Evolutionary conservation across 495 filamentous ascomycete species (phyloP).

Genomic region (Podospora pseudoanserina): DNA sequence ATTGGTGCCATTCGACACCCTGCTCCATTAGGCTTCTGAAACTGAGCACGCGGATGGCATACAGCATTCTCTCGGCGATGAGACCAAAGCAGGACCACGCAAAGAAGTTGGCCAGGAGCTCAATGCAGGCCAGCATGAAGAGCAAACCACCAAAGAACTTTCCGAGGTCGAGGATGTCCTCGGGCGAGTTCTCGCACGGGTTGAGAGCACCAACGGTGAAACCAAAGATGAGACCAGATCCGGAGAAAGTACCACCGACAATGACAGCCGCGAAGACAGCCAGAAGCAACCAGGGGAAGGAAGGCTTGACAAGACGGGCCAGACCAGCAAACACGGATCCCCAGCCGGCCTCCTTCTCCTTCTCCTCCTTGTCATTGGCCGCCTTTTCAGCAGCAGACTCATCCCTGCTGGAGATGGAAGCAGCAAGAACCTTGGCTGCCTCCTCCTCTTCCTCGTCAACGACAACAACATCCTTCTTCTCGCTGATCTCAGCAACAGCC

Average conservation of each 20-base stretch:
- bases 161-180: slow-evolving; percentile 55
- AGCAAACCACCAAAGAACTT: slow-evolving; percentile 91
- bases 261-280: slow-evolving; percentile 23
- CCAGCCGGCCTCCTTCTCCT: slow-evolving; percentile 34
- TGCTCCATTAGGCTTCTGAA: slow-evolving; percentile 87
- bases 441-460: neutral
- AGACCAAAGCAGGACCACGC: slow-evolving; percentile 71
- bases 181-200: slow-evolving; percentile 27
- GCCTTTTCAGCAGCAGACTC: neutral
- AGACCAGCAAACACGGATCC: slow-evolving; percentile 18
- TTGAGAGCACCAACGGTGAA: slow-evolving; percentile 36
- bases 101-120: slow-evolving; percentile 62
- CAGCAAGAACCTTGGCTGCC: neutral
- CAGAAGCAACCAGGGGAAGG: slow-evolving; percentile 10
- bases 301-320: slow-evolving; percentile 15
- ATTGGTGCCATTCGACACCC: slow-evolving; percentile 82
- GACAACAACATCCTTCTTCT: slow-evolving; percentile 1
- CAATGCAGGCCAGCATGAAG: slow-evolving; percentile 75
- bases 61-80: slow-evolving; percentile 71
- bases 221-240: slow-evolving; percentile 33
- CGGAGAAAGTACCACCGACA: slow-evolving; percentile 30
- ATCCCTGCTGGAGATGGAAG: neutral
- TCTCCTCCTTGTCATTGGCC: neutral
- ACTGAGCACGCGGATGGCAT: slow-evolving; percentile 68
- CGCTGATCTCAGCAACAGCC: neutral